Conservation (phyloP, 768 basidiomycete species). For the Hydnomerulius pinastri region DNA sequence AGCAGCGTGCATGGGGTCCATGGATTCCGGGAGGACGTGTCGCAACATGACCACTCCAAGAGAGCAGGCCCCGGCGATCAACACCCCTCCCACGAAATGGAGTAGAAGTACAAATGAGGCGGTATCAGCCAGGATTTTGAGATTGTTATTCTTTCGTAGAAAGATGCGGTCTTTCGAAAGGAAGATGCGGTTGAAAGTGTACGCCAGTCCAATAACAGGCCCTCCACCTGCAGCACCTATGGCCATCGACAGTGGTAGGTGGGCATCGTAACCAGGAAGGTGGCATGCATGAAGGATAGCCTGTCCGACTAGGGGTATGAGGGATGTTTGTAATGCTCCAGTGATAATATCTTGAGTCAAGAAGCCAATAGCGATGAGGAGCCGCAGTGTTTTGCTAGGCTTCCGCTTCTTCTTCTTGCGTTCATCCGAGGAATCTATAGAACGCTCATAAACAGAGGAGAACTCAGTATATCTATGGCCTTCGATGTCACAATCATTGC, state of each 20-base stretch:
- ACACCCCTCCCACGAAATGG: background rate
- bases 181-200: background rate
- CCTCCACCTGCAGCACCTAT: slow-evolving; percentile 1
- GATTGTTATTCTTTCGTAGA: background rate
- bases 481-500: background rate
- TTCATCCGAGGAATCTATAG: background rate
- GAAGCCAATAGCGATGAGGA: background rate
- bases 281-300: background rate
- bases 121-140: background rate
- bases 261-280: background rate
- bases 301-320: slow-evolving; percentile 1
- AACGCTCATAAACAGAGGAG: background rate
- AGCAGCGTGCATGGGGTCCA: slow-evolving; percentile 2
- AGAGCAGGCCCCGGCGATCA: background rate
- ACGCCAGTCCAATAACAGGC: background rate
- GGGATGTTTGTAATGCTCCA: background rate
- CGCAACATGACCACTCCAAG: slow-evolving; percentile 2
- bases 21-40: background rate
- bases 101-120: background rate
- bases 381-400: background rate
- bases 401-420: background rate
- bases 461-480: background rate
- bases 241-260: background rate
- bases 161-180: background rate
- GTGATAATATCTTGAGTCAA: background rate